A percentile compares a stretch with the other conserved stretches of the same genome.
These are phyloP conservation scores for Coniochaeta prunicola DNA, from an alignment of 2,329 filamentous ascomycete species.

Conservation along the genomic window DNA sequence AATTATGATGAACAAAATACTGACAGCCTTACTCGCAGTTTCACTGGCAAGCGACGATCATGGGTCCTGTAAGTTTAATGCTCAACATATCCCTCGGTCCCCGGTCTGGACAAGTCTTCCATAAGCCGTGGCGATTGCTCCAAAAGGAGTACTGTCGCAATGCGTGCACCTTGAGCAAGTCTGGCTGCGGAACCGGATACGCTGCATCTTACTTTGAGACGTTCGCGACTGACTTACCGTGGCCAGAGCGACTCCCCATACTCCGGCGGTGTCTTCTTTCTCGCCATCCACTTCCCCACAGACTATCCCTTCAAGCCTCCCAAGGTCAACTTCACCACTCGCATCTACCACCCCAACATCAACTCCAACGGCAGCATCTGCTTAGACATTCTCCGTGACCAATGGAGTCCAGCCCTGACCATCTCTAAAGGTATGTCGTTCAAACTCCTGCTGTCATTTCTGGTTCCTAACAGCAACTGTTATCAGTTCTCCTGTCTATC, in stretches of 20 bases:
- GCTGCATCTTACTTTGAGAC: conserved; percentile 3
- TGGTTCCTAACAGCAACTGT: background rate
- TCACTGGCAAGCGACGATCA: conserved; percentile 99
- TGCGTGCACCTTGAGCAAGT: background rate
- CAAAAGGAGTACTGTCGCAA: background rate
- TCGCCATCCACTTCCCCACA: conserved; percentile 97
- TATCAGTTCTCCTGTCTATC: conserved; percentile 86
- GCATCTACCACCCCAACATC: conserved; percentile 99
- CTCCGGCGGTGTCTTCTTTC: conserved; percentile 97
- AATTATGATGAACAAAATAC: conserved; percentile 8
- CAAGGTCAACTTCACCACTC: conserved; percentile 99
- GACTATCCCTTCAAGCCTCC: conserved; percentile 99
- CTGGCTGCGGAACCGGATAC: background rate
- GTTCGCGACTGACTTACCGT: background rate
- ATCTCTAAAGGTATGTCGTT: conserved; percentile 81
- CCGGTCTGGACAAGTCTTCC: background rate
- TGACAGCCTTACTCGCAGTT: conserved; percentile 53
- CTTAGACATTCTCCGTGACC: conserved; percentile 94
- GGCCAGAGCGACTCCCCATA: conserved; percentile 87
- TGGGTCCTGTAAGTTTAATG: conserved; percentile 80
- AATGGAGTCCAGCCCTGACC: conserved; percentile 97
- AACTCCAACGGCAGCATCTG: conserved; percentile 99
- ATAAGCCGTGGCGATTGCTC: background rate
- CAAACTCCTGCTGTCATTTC: background rate
- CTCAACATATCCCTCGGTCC: conserved; percentile 3